These are phyloP conservation scores for Pseudocercospora cruenta DNA, from an alignment of 2,329 filamentous ascomycete genomes.

Conservation along the genomic window DNA sequence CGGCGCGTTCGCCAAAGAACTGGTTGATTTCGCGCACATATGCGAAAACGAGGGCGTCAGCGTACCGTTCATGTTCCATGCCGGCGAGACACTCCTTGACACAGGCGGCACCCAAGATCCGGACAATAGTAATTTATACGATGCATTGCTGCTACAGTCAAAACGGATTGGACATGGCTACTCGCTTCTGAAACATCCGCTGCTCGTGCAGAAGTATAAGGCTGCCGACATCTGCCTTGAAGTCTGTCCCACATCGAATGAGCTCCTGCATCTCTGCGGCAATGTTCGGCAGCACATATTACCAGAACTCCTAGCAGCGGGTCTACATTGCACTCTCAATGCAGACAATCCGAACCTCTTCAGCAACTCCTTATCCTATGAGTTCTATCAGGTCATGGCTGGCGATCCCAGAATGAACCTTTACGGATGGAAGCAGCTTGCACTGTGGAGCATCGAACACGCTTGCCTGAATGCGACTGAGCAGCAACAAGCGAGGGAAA, in stretches of 20 bases:
- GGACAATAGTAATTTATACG: conserved; percentile 64
- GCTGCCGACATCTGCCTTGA: conserved; percentile 70
- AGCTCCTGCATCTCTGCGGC: conserved; percentile 71
- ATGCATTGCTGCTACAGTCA: conserved; percentile 66
- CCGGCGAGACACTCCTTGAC: conserved; percentile 71
- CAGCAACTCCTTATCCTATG: conserved; percentile 72
- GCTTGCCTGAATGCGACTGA: conserved; percentile 49
- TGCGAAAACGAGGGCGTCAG: conserved; percentile 56
- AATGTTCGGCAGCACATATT: conserved; percentile 68
- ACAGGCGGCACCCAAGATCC: conserved; percentile 64
- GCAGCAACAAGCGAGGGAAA: conserved; percentile 37
- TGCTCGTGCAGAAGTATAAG: conserved; percentile 69
- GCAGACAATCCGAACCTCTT: conserved; percentile 77
- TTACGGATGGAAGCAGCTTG: conserved; percentile 70
- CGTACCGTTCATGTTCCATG: conserved; percentile 76
- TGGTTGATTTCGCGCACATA: conserved; percentile 59
- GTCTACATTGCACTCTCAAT: conserved; percentile 73
- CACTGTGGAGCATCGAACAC: conserved; percentile 51
- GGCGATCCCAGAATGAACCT: conserved; percentile 69
- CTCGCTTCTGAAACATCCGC: conserved; percentile 67
- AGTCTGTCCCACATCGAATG: conserved; percentile 76
- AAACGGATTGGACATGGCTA: conserved; percentile 77
- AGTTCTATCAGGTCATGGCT: conserved; percentile 77
- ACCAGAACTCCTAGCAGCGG: conserved; percentile 70
- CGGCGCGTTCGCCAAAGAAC: conserved; percentile 60